Evolutionary conservation across 345 rosid genomes (phyloP).

Genomic region (Euphorbia peplus): DNA sequence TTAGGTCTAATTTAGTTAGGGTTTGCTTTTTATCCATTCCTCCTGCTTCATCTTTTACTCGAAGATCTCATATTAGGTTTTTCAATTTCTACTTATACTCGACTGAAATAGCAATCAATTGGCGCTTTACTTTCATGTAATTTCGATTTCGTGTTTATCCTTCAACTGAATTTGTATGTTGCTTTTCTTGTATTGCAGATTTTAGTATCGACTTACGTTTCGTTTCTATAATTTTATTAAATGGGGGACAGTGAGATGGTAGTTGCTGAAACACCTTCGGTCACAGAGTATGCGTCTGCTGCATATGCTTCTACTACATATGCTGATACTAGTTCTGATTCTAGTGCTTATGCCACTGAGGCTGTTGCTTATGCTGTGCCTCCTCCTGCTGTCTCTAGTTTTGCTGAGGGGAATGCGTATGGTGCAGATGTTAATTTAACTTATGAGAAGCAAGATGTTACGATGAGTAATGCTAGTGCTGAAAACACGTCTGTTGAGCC

Average conservation of each 20-base stretch:
- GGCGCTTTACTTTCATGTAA: background rate
- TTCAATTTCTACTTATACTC: background rate
- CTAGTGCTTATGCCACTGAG: slow-evolving; percentile 30
- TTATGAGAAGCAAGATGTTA: slow-evolving; percentile 29
- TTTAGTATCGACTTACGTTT: slow-evolving; percentile 3
- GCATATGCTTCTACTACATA: slow-evolving; percentile 29
- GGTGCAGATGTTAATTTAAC: slow-evolving; percentile 20
- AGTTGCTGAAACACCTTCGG: slow-evolving; percentile 44
- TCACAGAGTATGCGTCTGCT: slow-evolving; percentile 33
- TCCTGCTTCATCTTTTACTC: background rate
- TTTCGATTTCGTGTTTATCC: background rate
- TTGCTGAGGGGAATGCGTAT: slow-evolving; percentile 22
- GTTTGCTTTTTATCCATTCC: slow-evolving; percentile 1
- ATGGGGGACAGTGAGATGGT: slow-evolving; percentile 73
- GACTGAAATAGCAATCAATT: background rate
- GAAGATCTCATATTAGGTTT: slow-evolving; percentile 1
- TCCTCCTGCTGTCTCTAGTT: slow-evolving; percentile 12
- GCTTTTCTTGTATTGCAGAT: slow-evolving; percentile 31
- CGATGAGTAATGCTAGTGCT: background rate
- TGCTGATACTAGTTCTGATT: slow-evolving; percentile 16
- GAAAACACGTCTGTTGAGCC: slow-evolving; percentile 23
- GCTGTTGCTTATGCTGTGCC: slow-evolving; percentile 22
- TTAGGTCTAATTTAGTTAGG: slow-evolving; percentile 13
- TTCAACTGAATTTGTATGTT: background rate
- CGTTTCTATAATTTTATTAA: slow-evolving; percentile 8